Percentiles rank a stretch among this genome's conserved stretches.
Conservation (phyloP, 148 eudicot genomes). For the Diospyros kaki region DNA sequence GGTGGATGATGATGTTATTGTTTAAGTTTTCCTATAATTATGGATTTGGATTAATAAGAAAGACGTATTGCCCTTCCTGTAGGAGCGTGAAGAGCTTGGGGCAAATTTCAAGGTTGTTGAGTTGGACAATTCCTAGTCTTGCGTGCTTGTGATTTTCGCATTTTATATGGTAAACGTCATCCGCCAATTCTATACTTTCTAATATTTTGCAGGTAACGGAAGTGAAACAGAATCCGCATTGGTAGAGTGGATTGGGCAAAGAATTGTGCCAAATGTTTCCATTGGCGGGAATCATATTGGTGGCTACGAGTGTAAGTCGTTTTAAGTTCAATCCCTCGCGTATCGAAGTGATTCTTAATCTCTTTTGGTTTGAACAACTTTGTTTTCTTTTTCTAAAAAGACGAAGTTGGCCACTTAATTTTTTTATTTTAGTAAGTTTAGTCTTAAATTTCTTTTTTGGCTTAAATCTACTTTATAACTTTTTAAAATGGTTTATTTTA, state of each 20-base stretch:
- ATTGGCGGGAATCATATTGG: background rate
- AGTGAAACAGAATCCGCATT: slow-evolving; percentile 36
- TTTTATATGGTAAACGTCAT: background rate
- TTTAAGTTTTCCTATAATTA: too few species aligned
- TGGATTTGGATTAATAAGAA: too few species aligned
- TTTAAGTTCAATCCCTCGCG: background rate
- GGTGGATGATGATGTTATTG: too few species aligned
- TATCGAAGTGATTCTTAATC: background rate
- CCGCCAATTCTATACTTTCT: background rate
- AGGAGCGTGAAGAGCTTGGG: too few species aligned
- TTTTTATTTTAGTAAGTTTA: too few species aligned
- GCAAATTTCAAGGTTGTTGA: too few species aligned
- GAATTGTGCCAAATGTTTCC: background rate
- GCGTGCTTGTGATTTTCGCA: background rate
- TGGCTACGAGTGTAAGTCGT: background rate
- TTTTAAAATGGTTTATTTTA: too few species aligned
- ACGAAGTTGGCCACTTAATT: too few species aligned
- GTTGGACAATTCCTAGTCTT: background rate
- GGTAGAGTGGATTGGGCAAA: background rate
- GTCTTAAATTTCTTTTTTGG: too few species aligned
- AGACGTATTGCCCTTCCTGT: too few species aligned
- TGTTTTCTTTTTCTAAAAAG: background rate
- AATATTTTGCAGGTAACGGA: slow-evolving; percentile 54
- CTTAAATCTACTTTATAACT: too few species aligned
- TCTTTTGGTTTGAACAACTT: background rate